Percentiles rank a stretch among this genome's conserved stretches.
These are phyloP conservation scores for Penicillium daleae DNA, from an alignment of 495 filamentous ascomycete genomes.

Conservation along the genomic window DNA sequence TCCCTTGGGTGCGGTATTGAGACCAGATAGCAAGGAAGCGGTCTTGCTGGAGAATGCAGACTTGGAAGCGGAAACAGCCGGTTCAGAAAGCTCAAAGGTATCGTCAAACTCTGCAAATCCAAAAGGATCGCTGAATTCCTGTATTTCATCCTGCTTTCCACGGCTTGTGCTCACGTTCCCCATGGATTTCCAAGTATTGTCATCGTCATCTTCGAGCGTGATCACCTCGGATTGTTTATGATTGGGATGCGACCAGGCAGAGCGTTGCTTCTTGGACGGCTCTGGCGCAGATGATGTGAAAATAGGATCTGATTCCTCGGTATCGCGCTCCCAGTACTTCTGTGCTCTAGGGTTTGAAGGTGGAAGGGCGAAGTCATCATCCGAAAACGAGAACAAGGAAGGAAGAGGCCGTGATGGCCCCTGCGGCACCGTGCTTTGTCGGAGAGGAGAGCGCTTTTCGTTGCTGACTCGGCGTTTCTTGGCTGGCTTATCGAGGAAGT, in stretches of 20 bases:
- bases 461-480: conserved; percentile 51
- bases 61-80: conserved; percentile 12
- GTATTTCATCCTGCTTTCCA: conserved; percentile 35
- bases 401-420: conserved; percentile 9
- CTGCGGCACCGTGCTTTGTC: not conserved
- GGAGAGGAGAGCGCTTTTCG: conserved; percentile 13
- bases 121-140: conserved; percentile 46
- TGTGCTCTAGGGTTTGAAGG: conserved; percentile 24
- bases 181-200: conserved; percentile 21
- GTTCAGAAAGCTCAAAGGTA: conserved; percentile 21
- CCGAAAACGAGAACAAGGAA: conserved; percentile 40
- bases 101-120: conserved; percentile 37
- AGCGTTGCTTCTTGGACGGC: conserved; percentile 15
- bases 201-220: conserved; percentile 43
- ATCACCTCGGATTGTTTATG: conserved; percentile 31
- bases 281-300: conserved; percentile 55
- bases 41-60: conserved; percentile 42
- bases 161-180: not conserved
- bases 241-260: conserved; percentile 7
- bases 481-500: conserved; percentile 34
- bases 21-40: conserved; percentile 41
- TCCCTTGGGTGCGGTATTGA: conserved; percentile 21
- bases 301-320: conserved; percentile 55
- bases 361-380: conserved; percentile 36
- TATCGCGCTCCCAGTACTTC: conserved; percentile 16